Evolutionary conservation across 805 yeast genomes (phyloP).

Genomic region (Ogataea polymorpha): DNA sequence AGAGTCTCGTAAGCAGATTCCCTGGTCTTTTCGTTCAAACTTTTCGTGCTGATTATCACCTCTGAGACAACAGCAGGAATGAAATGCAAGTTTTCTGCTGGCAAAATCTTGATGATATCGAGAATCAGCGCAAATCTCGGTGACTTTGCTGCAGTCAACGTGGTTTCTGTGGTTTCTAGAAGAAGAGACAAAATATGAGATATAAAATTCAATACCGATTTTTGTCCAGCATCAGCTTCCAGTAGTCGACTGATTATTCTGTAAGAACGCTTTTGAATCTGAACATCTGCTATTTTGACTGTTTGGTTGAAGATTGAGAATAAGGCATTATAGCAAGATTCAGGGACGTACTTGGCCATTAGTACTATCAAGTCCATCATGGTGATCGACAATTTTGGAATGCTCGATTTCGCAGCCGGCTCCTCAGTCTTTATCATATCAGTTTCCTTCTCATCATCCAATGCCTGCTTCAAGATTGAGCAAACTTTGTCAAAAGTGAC

Average conservation of each 20-base stretch:
- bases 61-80: slow-evolving; percentile 84
- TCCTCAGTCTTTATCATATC: slow-evolving; percentile 34
- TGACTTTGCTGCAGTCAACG: slow-evolving; percentile 74
- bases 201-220: slow-evolving; percentile 50
- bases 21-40: slow-evolving; percentile 88
- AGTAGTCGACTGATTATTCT: slow-evolving; percentile 68
- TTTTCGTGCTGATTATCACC: slow-evolving; percentile 86
- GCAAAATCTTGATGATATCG: slow-evolving; percentile 58
- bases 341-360: slow-evolving; percentile 82
- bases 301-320: slow-evolving; percentile 76
- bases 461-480: slow-evolving; percentile 66
- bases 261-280: slow-evolving; percentile 86
- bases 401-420: slow-evolving; percentile 31
- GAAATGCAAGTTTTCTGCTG: slow-evolving; percentile 63
- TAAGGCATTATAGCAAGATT: slow-evolving; percentile 64
- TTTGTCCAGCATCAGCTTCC: slow-evolving; percentile 64
- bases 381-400: slow-evolving; percentile 65
- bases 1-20: slow-evolving; percentile 72
- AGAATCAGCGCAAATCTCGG: slow-evolving; percentile 70
- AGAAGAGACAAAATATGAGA: slow-evolving; percentile 59
- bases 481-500: slow-evolving; percentile 85
- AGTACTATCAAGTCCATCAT: slow-evolving; percentile 89
- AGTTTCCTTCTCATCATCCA: slow-evolving; percentile 52
- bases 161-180: slow-evolving; percentile 51
- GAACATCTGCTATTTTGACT: slow-evolving; percentile 54